phyloP scores from a whole-genome alignment of 495 filamentous ascomycete genomes.

The Neurospora sp. region DNA sequence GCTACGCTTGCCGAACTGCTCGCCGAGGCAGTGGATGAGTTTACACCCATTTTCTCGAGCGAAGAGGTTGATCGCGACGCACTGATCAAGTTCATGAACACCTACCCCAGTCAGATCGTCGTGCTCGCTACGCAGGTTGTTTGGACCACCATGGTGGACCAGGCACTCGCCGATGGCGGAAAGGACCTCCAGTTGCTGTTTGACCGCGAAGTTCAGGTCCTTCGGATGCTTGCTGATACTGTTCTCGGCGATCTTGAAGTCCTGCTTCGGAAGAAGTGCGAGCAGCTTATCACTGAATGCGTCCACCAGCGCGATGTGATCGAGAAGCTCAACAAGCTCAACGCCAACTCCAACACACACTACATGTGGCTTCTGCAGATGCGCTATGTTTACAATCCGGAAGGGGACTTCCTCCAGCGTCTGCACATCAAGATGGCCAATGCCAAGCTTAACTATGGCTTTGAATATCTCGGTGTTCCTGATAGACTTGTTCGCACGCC shows the following conservation, averaged over 20 bases:
- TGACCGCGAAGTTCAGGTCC: slow-evolving; percentile 66
- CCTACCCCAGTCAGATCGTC: slow-evolving; percentile 88
- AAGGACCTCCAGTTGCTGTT: slow-evolving; percentile 54
- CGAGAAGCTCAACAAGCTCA: slow-evolving; percentile 63
- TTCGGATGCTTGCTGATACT: slow-evolving; percentile 71
- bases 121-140: slow-evolving; percentile 91
- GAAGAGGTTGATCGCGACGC: slow-evolving; percentile 52
- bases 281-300: slow-evolving; percentile 97
- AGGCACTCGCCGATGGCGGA: slow-evolving; percentile 60
- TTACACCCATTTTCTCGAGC: slow-evolving; percentile 57
- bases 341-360: slow-evolving; percentile 69
- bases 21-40: slow-evolving; percentile 72
- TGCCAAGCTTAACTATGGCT: slow-evolving; percentile 88
- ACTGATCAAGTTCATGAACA: slow-evolving; percentile 65
- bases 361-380: slow-evolving; percentile 95
- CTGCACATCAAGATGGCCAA: slow-evolving; percentile 95
- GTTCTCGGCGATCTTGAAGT: slow-evolving; percentile 86
- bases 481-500: slow-evolving; percentile 93
- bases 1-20: slow-evolving; percentile 82
- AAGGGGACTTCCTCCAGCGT: slow-evolving; percentile 72
- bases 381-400: slow-evolving; percentile 81
- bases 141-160: slow-evolving; percentile 81
- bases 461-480: slow-evolving; percentile 93
- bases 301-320: slow-evolving; percentile 94
- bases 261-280: slow-evolving; percentile 87